phyloP scores from a whole-genome alignment of 768 basidiomycete genomes.

The Agaricus subrufescens region DNA sequence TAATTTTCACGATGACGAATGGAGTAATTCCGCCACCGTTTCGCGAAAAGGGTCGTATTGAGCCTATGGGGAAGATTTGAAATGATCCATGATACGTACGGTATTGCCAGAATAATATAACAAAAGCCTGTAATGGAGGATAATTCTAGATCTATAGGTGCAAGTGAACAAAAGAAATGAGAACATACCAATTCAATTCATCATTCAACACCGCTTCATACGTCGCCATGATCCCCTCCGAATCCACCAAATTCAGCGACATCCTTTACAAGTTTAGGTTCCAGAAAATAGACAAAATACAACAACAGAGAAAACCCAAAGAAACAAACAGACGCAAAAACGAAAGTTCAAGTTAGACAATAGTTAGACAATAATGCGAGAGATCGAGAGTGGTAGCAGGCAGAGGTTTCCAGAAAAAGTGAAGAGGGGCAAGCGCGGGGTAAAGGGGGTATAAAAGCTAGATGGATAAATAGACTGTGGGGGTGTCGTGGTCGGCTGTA shows the following conservation, averaged over 20 bases:
- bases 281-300: not conserved
- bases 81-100: conserved; percentile 13
- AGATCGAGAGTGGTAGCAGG: not conserved
- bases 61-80: not conserved
- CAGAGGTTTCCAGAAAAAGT: not conserved
- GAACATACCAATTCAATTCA: conserved; percentile 10
- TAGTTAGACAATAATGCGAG: not conserved
- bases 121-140: conserved; percentile 16
- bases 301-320: not conserved
- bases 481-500: no score
- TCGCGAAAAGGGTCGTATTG: no score
- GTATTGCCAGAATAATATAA: conserved; percentile 22
- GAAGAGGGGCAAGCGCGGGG: not conserved
- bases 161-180: no score
- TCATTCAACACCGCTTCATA: conserved; percentile 9
- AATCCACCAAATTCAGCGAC: conserved; percentile 3
- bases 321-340: not conserved
- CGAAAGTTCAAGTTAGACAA: not conserved
- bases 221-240: conserved; percentile 3
- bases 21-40: not conserved
- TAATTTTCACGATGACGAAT: conserved; percentile 14
- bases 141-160: not conserved
- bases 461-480: not conserved
- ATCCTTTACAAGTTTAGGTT: not conserved
- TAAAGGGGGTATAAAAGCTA: not conserved